Base-by-base conservation (phyloP, 768 basidiomycete genomes). In the Clathrus columnatus region DNA sequence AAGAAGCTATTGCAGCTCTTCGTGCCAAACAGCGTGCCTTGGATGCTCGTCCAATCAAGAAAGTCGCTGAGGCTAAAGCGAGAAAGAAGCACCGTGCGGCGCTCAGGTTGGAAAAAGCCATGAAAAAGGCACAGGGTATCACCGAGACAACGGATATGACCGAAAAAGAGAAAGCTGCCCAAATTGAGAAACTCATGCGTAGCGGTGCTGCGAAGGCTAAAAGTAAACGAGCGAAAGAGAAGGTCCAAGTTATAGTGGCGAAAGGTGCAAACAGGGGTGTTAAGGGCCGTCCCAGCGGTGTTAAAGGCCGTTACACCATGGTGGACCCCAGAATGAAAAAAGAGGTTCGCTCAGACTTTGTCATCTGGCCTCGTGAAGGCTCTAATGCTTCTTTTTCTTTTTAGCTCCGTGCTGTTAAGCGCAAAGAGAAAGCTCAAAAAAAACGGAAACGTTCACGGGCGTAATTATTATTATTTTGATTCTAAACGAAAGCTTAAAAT, bases 11-110 rank as follows among this genome's bases (percentile, higher is more conserved):
- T 54, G 77, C 78, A 48, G 84, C 82, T 8, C 75, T 99, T 27
- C 83, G 88, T 27, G 89, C 87, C 20, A 91, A 89, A 69, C 89
- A 94, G 70, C 86, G 95, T 11, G 90, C 92, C 14, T 75, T 99
- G 48, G 93, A 99, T 66, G 92, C 95, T 0, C 83, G 96, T 23
- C 96, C 96, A 17, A 98, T 99, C 72, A 98, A 96, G 74, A 99
- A 99, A 75, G 81, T 98, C 6, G 96, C 95, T 7, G 96, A 98
- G 71, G 96, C 96, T 14, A 98, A 98, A 69, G 93, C 91, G 26
- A 81, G 96, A 59, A 99, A 99, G 72, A 97, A 97, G 73, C 72
- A 90, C 66, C 91, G 85, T 70, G 91, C 93, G 10, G 77, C 80
- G 11, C 87, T 88, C 61, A 78, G 84, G 47, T 71, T 97, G 11